Base-by-base conservation (phyloP, 768 basidiomycete species). In the Termitomyces sp. region DNA sequence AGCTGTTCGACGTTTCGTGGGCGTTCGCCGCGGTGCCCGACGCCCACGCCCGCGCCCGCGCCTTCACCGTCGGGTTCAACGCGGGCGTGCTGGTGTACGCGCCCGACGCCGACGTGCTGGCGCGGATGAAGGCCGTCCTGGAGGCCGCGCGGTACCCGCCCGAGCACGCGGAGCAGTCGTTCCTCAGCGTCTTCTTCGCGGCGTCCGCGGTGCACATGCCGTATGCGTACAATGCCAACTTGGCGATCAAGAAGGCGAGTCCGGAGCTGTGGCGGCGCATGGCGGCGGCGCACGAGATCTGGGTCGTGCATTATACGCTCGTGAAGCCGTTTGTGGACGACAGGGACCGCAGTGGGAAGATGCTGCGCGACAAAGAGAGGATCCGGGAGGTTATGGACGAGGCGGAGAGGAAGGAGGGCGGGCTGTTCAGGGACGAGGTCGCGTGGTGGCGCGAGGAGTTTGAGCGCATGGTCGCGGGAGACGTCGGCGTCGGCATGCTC, bases 1-100 rank as follows among this genome's bases (percentile, higher is more conserved):
- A 78, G 61, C 70, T 78, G n/a, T 78, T 76, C 62, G 57, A 69
- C 12, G 58, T 73, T 5, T 75, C 76, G 12, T 76, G 70, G 68
- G 60, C 61, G 19, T 72, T 78, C 57, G 76, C 66, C 21, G 77
- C 77, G 3, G 75, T 71, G 5, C 73, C 74, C 1, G 76, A 78
- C 54, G 68, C 77, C 10, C 73, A 67, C 31, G 64, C 57, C 40
- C 62, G 61, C 44, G 37, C 58, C 14, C 63, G 67, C 40, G 74
- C 71, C 2, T 77, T 75, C 64, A 64, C 64, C 11, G 48, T 75
- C 23, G 62, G 57, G 28, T 75, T 77, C 63, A 75, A 75, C 64
- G 72, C 75, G 7, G 75, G 75, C 38, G 70, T 77, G 8, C 64
- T 77, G 46, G 63, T 67, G 53, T 66, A 75, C 17, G 64, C 67